phyloP scores from a whole-genome alignment of 805 yeast species.

The Nakazawaea ishiwadae region DNA sequence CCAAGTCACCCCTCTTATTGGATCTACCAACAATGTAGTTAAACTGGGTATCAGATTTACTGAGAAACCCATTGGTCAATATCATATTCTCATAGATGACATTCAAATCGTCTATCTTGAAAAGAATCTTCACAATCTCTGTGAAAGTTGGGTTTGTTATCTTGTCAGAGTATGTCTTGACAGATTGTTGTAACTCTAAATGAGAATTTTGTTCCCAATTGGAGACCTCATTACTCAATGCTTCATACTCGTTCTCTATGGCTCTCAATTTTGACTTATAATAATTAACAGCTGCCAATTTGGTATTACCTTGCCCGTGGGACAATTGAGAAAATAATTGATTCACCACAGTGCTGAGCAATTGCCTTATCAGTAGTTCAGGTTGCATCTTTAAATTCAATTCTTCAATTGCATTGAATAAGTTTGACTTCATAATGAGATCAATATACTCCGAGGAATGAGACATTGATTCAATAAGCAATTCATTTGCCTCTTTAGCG shows the following conservation, averaged over 20 bases:
- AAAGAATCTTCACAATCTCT: slow-evolving; percentile 24
- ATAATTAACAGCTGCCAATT: slow-evolving; percentile 1
- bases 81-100: slow-evolving; percentile 23
- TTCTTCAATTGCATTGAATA: slow-evolving; percentile 21
- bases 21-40: slow-evolving; percentile 27
- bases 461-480: slow-evolving; percentile 20
- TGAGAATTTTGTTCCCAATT: slow-evolving; percentile 30
- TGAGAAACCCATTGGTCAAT: slow-evolving; percentile 19
- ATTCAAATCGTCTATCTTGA: slow-evolving; percentile 28
- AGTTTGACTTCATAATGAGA: slow-evolving; percentile 22
- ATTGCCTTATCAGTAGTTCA: slow-evolving; percentile 21
- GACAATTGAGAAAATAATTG: slow-evolving; percentile 17
- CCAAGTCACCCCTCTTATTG: slow-evolving; percentile 12
- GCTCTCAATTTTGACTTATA: slow-evolving; percentile 10
- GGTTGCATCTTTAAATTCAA: slow-evolving; percentile 26
- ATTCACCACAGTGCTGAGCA: slow-evolving; percentile 21
- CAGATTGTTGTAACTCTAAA: slow-evolving; percentile 27
- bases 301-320: background rate
- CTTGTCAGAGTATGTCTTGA: slow-evolving; percentile 25
- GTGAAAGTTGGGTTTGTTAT: slow-evolving; percentile 22
- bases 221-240: slow-evolving; percentile 19
- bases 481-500: slow-evolving; percentile 23
- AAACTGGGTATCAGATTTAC: slow-evolving; percentile 17
- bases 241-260: slow-evolving; percentile 11
- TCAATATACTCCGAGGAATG: slow-evolving; percentile 24